Evolutionary conservation across 2,329 filamentous ascomycete genomes (phyloP), one percentile per base, ranked within the genome.

Genomic region (Domatiomyces globalis): DNA sequence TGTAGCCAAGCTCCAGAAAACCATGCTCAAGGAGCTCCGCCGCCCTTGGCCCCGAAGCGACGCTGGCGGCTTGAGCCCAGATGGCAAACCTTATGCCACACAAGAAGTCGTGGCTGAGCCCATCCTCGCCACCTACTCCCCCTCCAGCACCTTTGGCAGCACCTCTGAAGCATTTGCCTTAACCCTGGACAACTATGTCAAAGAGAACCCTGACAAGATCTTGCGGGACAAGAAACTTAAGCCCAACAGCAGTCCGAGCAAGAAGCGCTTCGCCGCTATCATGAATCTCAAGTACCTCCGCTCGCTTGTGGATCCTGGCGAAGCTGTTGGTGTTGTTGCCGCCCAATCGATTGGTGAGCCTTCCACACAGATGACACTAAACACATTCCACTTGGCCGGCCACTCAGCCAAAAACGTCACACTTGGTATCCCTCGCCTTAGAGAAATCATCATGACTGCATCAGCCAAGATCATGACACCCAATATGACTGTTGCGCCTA

Each of bases 371-470:
- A 98, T 98, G 94, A 98, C 94, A 6, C 73, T 98, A 51, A 98
- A 98, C 71, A 98, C 94, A 25, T 98, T 98, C 79, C 92, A 98
- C 78, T 86, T 98, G 79, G 92, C 92, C 68, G 92, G 92, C 64
- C 90, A 96, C 74, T 89, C 92, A 18, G 84, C 92, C 27, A 96
- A 95, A 76, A 98, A 98, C 77, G 94, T 98, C 65, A 98, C 92
- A 0, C 79, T 95, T 18, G 92, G 92, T 86, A 96, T 98, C 64
- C 92, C 92, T 53, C 87, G 92, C 71, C 77, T 98, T 18, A 79
- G 92, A 71, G 92, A 98, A 77, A 95, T 98, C 62, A 79, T 98
- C 58, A 98, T 98, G 92, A 96, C 92, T 47, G 92, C 92, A 22
- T 92, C 86, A 64, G 79, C 82, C 49, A 79, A 84, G 45, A 95